Evolutionary conservation across 108 stramenopile genomes (phyloP).

Genomic region (Skeletonema potamos): DNA sequence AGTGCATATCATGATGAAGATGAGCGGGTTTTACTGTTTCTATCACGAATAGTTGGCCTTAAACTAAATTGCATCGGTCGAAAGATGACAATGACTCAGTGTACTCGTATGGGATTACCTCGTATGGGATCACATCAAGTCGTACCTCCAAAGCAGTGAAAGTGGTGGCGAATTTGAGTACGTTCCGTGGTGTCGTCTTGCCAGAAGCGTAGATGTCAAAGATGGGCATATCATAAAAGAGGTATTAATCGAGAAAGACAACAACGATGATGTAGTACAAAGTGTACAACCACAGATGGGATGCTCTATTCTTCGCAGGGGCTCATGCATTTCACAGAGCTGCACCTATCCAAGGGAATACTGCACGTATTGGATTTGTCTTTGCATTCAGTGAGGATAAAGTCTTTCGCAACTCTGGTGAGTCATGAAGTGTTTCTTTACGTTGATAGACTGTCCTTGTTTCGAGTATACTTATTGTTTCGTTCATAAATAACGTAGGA

Average conservation of each 20-base stretch:
- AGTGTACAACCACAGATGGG: not conserved
- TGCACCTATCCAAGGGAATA: slow-evolving; percentile 5
- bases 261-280: not conserved
- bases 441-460: too few relatives aligned
- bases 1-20: too few relatives aligned
- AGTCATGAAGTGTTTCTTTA: too few relatives aligned
- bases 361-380: not conserved
- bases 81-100: not conserved
- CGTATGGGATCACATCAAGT: too few relatives aligned
- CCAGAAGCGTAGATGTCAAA: not conserved
- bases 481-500: too few relatives aligned
- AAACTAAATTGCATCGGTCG: not conserved
- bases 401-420: slow-evolving; percentile 1
- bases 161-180: slow-evolving; percentile 13
- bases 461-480: too few relatives aligned
- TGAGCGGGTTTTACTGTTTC: too few relatives aligned
- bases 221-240: not conserved
- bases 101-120: too few relatives aligned
- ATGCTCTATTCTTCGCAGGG: slow-evolving; percentile 11
- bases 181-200: slow-evolving; percentile 9
- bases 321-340: slow-evolving; percentile 11
- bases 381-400: slow-evolving; percentile 8
- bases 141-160: slow-evolving; percentile 16
- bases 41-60: not conserved
- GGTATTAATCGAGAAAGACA: too few relatives aligned